Percentiles rank a stretch among this genome's conserved stretches.
These are phyloP conservation scores for Ophiocordyceps camponoti-leonardi DNA, from an alignment of 2,329 filamentous ascomycete genomes.

Conservation along the genomic window DNA sequence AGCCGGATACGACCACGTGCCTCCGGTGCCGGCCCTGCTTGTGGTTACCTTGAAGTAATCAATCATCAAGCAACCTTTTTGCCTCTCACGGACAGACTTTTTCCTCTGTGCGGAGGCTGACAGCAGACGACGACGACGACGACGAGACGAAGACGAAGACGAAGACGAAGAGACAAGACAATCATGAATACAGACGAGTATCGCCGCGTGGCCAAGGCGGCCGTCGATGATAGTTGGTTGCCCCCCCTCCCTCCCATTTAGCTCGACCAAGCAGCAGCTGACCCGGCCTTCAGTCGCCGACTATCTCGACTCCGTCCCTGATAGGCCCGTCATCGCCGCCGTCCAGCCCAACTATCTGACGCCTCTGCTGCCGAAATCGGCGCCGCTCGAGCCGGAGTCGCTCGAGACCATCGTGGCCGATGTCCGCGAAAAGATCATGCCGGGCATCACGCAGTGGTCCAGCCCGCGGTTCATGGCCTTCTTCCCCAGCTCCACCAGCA, in stretches of 20 bases:
- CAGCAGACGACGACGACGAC: not conserved
- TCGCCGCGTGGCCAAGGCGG: constrained; percentile 55
- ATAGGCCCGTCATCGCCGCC: constrained; percentile 55
- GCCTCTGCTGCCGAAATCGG: constrained; percentile 52
- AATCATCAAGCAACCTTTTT: no score
- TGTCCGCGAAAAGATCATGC: constrained; percentile 72
- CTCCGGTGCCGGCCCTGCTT: no score
- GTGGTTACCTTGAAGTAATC: no score
- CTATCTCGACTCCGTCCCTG: constrained; percentile 63
- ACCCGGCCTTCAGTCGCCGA: no score
- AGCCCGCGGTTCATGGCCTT: constrained; percentile 92
- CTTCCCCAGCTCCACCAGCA: constrained; percentile 71
- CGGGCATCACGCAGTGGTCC: constrained; percentile 89
- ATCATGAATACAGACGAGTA: constrained; percentile 69
- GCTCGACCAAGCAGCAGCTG: no score
- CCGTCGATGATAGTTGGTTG: constrained; percentile 64
- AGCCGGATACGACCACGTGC: no score
- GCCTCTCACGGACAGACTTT: no score
- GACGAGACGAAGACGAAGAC: not conserved
- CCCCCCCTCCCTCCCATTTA: not conserved
- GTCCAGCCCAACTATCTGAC: constrained; percentile 76
- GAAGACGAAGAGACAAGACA: not conserved
- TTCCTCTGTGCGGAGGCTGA: no score
- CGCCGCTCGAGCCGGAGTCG: constrained; percentile 49
- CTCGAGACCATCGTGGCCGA: constrained; percentile 73